A percentile compares a stretch with the other conserved stretches of the same genome.
Conservation (phyloP, 768 basidiomycete genomes). For the Galerina marginata region DNA sequence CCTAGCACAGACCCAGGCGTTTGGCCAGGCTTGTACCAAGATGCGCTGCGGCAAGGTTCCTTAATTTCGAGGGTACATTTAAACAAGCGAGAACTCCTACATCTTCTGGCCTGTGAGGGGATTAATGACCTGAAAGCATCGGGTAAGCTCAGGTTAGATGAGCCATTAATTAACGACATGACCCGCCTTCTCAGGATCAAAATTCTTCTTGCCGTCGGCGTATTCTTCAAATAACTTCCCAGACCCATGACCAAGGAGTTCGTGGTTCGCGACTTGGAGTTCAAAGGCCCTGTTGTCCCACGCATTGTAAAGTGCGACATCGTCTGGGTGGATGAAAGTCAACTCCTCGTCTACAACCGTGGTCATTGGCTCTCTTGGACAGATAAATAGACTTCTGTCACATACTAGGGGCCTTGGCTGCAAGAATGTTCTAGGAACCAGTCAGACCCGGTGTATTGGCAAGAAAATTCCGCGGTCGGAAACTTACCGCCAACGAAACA, state of each 20-base stretch:
- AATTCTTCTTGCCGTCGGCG: slow-evolving; percentile 80
- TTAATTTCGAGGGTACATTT: background rate
- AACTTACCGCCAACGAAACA: slow-evolving; percentile 76
- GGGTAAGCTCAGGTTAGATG: background rate
- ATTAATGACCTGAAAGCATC: slow-evolving; percentile 64
- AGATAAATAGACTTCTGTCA: slow-evolving; percentile 6
- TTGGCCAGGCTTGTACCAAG: slow-evolving; percentile 91
- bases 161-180: background rate
- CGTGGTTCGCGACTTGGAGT: slow-evolving; percentile 90
- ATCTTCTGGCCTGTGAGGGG: slow-evolving; percentile 80
- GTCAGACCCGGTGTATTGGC: background rate
- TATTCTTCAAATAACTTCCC: slow-evolving; percentile 85
- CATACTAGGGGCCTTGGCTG: slow-evolving; percentile 85
- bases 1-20: slow-evolving; percentile 83
- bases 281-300: slow-evolving; percentile 86
- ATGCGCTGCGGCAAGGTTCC: slow-evolving; percentile 48
- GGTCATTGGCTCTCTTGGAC: background rate
- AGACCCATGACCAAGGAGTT: slow-evolving; percentile 84
- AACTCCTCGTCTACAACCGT: slow-evolving; percentile 66
- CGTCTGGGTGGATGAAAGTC: slow-evolving; percentile 84
- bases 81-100: slow-evolving; percentile 41
- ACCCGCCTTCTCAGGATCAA: slow-evolving; percentile 68
- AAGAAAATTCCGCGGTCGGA: background rate
- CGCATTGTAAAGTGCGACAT: slow-evolving; percentile 71
- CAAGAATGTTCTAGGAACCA: slow-evolving; percentile 71